Conservation (phyloP, 2,329 filamentous ascomycete genomes). For the Cryphonectria naterciae region DNA sequence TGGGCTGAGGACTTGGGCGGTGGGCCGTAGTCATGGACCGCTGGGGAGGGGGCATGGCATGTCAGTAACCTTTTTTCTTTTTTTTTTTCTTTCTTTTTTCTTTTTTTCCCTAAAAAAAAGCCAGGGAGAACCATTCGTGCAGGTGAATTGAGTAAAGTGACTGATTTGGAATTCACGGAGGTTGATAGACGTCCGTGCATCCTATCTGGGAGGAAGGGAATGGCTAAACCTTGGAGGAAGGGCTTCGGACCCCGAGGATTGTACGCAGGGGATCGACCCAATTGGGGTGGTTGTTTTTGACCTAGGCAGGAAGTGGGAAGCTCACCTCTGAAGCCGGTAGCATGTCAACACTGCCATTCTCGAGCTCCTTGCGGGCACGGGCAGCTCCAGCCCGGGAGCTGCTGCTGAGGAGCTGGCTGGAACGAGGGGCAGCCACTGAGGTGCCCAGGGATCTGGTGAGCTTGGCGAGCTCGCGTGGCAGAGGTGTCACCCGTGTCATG, state of each 20-base stretch:
- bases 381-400: constrained; percentile 43
- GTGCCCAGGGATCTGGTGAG: constrained; percentile 52
- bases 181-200: constrained; percentile 5
- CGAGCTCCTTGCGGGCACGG: constrained; percentile 53
- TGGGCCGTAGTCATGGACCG: constrained; percentile 52
- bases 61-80: constrained; percentile 19
- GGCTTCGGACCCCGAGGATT: constrained; percentile 18
- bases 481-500: constrained; percentile 57
- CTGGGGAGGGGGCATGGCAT: constrained; percentile 36
- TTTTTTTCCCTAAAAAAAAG: no score
- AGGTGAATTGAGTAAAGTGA: neutral
- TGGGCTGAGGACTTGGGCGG: constrained; percentile 43
- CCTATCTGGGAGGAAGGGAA: neutral
- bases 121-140: neutral
- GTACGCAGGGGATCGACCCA: neutral
- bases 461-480: constrained; percentile 46
- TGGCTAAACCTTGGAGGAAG: neutral
- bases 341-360: constrained; percentile 37
- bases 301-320: neutral
- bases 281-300: no score
- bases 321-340: constrained; percentile 25
- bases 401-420: constrained; percentile 41
- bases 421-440: constrained; percentile 43
- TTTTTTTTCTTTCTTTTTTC: neutral
- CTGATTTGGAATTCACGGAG: neutral